Evolutionary conservation across 2,329 filamentous ascomycete genomes (phyloP).

Genomic region (Coleophoma cylindrospora): DNA sequence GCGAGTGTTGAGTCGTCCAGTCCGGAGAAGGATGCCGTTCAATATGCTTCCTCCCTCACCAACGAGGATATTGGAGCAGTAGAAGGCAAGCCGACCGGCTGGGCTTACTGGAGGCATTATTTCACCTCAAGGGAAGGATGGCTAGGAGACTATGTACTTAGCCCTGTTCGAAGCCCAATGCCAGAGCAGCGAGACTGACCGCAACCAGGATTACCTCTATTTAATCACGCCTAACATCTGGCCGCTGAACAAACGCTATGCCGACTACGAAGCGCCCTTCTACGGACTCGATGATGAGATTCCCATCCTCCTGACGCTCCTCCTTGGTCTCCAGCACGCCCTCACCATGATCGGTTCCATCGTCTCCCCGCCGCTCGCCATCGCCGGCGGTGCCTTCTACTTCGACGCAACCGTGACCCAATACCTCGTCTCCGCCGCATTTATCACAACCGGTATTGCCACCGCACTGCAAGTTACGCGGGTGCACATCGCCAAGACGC

Average conservation of each 20-base stretch:
- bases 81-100: constrained; percentile 1
- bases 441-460: constrained; percentile 63
- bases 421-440: constrained; percentile 64
- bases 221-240: constrained; percentile 42
- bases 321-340: constrained; percentile 66
- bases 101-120: constrained; percentile 24
- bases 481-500: constrained; percentile 57
- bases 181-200: not conserved
- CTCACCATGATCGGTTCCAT: constrained; percentile 60
- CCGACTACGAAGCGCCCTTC: constrained; percentile 52
- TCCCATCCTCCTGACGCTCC: constrained; percentile 58
- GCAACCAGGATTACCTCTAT: constrained; percentile 29
- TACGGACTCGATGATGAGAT: constrained; percentile 67
- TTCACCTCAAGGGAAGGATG: constrained; percentile 31
- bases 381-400: constrained; percentile 53
- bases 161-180: not conserved
- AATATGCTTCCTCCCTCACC: constrained; percentile 11
- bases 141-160: constrained; percentile 32
- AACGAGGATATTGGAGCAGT: constrained; percentile 2
- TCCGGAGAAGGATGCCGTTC: constrained; percentile 9
- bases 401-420: constrained; percentile 47
- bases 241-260: constrained; percentile 54
- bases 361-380: constrained; percentile 56
- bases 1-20: not conserved
- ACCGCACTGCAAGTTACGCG: constrained; percentile 63